These are phyloP conservation scores for Plantago rigida DNA, from an alignment of 305 asterid genomes.

Conservation along the genomic window DNA sequence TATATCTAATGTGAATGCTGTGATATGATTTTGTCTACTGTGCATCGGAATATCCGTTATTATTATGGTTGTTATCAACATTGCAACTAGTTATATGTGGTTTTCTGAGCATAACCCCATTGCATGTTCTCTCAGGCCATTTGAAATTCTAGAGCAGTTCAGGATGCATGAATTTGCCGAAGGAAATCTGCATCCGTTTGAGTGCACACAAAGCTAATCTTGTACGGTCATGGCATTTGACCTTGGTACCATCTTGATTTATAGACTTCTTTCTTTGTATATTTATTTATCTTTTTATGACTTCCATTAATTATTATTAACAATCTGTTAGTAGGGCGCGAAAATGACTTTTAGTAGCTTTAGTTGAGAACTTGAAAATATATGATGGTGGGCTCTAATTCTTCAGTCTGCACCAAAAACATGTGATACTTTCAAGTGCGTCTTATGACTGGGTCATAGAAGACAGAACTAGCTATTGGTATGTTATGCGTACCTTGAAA, in stretches of 20 bases:
- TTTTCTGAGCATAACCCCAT: background rate
- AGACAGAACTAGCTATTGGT: too few relatives aligned
- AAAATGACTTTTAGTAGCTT: background rate
- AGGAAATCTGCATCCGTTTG: slow-evolving; percentile 83
- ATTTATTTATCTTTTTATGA: background rate
- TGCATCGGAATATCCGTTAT: too few relatives aligned
- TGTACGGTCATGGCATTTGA: slow-evolving; percentile 11
- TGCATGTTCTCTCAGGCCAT: slow-evolving; percentile 55
- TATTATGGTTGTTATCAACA: too few relatives aligned
- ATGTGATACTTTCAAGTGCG: background rate
- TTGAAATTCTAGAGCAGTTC: slow-evolving; percentile 79
- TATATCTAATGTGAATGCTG: too few relatives aligned
- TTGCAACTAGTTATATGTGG: background rate
- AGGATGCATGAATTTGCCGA: slow-evolving; percentile 83
- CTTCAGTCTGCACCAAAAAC: background rate
- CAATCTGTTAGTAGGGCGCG: too few relatives aligned
- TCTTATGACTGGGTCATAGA: background rate
- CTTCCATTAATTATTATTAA: background rate
- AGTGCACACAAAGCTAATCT: slow-evolving; percentile 80
- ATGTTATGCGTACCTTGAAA: background rate
- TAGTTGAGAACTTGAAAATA: background rate
- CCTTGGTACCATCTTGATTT: slow-evolving; percentile 25
- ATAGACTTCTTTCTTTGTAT: background rate
- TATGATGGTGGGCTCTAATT: background rate
- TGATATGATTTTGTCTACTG: too few relatives aligned